Base-by-base conservation (phyloP, 2,329 filamentous ascomycete species). In the Hypoxylon sp. region DNA sequence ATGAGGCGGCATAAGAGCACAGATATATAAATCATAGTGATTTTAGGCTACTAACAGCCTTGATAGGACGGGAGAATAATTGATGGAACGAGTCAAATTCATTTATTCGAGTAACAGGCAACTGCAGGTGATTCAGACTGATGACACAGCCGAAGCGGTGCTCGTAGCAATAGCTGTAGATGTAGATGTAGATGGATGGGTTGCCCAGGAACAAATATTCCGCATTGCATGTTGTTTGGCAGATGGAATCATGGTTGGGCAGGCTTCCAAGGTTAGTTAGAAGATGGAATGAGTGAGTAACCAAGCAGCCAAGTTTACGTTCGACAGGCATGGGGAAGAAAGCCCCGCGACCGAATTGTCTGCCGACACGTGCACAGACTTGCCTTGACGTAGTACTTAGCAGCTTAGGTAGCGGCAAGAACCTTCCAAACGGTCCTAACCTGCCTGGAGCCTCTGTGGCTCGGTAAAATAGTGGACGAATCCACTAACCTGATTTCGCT, bases 1-100 rank as follows among this genome's bases (percentile, higher is more conserved):
- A 70, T 29, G 67, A 66, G 68, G 67, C 68, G 62, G 65, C 69
- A 73, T 72, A 67, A 33, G 70, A 64, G 65, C 65, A 73, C 69
- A 60, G 54, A 50, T 50, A 19, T 56, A 22, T 44, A 46, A 24
- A 44, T 22, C n/a, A 33, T 35, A 31, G 19, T 48, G 37, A 26
- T 48, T 11, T 17, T 48, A 57, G 53, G 42, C 42, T 26, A 60
- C 50, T 53, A 33, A 56, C 46, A 63, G 53, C 46, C 47, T 62
- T 46, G 33, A 52, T 44, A 33, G 62, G 52, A 51, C 13, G 50
- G 39, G 52, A 53, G 46, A 55, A 53, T n/a, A 31, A 46, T 44
- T 42, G 52, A 58, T 14, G 55, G 48, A 46, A 48, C 17, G 52
- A 51, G 58, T 63, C 44, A 48, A 59, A 35, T 63, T 57, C 44